A percentile compares a stretch with the other conserved stretches of the same genome.
phyloP scores from a whole-genome alignment of 305 asterid species.

The Fraxinus ornus region DNA sequence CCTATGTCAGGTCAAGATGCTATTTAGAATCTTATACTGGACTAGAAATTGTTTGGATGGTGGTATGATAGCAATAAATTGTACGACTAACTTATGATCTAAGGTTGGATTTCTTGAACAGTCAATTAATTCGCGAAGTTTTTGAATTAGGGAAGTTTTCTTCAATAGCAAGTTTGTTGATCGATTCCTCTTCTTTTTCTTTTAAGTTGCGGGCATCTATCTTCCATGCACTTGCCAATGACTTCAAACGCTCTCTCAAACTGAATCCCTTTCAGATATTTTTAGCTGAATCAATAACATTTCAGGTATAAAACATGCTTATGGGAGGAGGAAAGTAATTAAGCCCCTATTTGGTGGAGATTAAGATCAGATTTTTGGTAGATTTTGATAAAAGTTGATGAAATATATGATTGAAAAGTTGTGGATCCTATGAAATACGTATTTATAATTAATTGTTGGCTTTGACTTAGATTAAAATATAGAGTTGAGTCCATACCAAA shows the following conservation, averaged over 20 bases:
- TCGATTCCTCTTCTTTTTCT: background rate
- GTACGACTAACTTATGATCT: background rate
- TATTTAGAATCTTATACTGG: background rate
- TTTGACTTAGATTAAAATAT: too few relatives aligned
- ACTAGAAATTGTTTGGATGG: background rate
- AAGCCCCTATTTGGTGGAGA: background rate
- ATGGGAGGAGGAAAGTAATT: background rate
- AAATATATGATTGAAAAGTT: background rate
- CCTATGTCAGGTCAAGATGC: background rate
- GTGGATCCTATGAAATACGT: background rate
- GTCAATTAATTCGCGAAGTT: background rate
- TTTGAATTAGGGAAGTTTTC: background rate
- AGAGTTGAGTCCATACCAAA: background rate
- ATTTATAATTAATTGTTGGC: background rate
- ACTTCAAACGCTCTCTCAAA: background rate
- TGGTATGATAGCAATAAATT: background rate
- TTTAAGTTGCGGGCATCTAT: background rate
- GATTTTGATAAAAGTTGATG: background rate
- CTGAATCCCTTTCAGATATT: background rate
- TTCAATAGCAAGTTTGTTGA: background rate
- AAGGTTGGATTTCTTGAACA: background rate
- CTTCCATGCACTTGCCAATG: background rate
- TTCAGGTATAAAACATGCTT: background rate
- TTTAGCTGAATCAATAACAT: background rate
- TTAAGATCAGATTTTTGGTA: background rate